Percentiles rank a stretch among this genome's conserved stretches.
Evolutionary conservation across 768 basidiomycete species (phyloP).

Genomic region (Tubosaeta sp.): DNA sequence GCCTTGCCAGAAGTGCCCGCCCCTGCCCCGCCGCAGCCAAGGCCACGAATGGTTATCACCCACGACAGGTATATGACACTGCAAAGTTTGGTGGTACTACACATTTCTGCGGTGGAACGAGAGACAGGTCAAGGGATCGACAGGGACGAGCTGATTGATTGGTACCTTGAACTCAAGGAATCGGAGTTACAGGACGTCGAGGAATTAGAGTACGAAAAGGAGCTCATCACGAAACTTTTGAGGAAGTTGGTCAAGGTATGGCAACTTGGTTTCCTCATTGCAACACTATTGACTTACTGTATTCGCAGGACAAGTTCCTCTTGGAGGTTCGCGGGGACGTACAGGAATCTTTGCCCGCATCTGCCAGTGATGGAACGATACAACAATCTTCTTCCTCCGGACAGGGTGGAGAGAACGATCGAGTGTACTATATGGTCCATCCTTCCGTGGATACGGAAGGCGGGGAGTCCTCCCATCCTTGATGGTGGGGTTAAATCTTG

Average conservation of each 20-base stretch:
- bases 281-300: conserved; percentile 1
- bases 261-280: not conserved
- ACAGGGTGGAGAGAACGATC: conserved; percentile 53
- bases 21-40: conserved; percentile 44
- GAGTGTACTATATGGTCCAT: conserved; percentile 88
- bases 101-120: conserved; percentile 73
- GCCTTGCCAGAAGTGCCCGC: conserved; percentile 28
- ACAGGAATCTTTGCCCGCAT: conserved; percentile 67
- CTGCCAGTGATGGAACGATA: conserved; percentile 53
- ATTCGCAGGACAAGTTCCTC: conserved; percentile 71
- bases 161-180: conserved; percentile 93
- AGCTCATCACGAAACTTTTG: conserved; percentile 85
- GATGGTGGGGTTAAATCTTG: not conserved
- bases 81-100: conserved; percentile 83
- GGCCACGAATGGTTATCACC: conserved; percentile 84
- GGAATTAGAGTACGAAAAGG: conserved; percentile 86
- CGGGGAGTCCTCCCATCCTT: conserved; percentile 33
- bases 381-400: conserved; percentile 46
- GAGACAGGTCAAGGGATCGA: conserved; percentile 75
- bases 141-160: conserved; percentile 89
- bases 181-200: conserved; percentile 77
- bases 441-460: conserved; percentile 76
- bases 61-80: conserved; percentile 93
- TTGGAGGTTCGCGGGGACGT: conserved; percentile 82
- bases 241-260: conserved; percentile 85